phyloP scores from a whole-genome alignment of 2,329 filamentous ascomycete genomes.

The Thelonectria blattea region DNA sequence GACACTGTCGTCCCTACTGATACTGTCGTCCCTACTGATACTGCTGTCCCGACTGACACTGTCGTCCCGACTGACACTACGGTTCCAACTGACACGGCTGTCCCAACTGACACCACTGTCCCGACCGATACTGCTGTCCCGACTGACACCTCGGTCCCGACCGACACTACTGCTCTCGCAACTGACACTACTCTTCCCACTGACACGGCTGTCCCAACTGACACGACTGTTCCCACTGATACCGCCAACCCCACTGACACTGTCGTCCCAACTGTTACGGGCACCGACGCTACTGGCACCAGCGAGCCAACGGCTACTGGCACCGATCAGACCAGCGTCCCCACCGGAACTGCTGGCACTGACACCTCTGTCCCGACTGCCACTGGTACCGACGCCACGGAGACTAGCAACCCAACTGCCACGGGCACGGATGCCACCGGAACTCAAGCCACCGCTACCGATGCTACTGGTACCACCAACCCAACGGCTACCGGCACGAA shows the following conservation, averaged over 20 bases:
- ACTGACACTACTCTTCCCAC: conserved; percentile 8
- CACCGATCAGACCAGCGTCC: not conserved
- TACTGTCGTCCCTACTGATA: not conserved
- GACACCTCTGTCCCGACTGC: not conserved
- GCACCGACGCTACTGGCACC: not conserved
- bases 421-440: conserved; percentile 14
- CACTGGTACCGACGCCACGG: conserved; percentile 8
- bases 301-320: not conserved
- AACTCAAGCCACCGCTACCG: conserved; percentile 1
- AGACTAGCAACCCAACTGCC: not conserved
- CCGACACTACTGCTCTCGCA: conserved; percentile 10
- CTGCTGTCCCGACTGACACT: not conserved
- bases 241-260: not conserved
- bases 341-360: conserved; percentile 1
- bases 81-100: not conserved
- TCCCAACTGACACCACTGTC: conserved; percentile 3
- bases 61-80: not conserved
- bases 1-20: not conserved
- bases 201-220: not conserved
- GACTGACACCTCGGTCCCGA: conserved; percentile 14
- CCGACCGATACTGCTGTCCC: conserved; percentile 20
- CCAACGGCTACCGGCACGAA: conserved; percentile 11
- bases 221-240: not conserved
- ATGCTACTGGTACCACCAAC: not conserved
- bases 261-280: not conserved